Percentiles rank a stretch among this genome's conserved stretches.
phyloP scores from a whole-genome alignment of 768 basidiomycete genomes.

The Hortiboletus flavorubellus region DNA sequence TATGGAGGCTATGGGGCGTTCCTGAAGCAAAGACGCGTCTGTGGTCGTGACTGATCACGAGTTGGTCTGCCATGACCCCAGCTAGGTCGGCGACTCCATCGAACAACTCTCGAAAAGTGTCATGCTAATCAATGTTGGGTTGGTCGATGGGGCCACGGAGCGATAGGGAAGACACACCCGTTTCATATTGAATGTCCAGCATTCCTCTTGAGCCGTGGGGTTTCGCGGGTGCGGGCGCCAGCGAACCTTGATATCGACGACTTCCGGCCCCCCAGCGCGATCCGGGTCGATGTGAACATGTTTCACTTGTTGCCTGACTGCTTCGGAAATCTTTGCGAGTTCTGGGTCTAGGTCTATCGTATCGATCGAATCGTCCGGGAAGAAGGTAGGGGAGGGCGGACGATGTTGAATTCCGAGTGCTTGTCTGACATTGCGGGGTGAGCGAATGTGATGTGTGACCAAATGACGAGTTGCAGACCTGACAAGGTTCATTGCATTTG shows the following conservation, averaged over 20 bases:
- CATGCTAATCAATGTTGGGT: constrained; percentile 41
- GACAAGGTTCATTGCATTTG: constrained; percentile 56
- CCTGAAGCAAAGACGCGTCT: constrained; percentile 67
- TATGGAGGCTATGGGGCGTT: constrained; percentile 59
- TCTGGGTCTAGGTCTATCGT: constrained; percentile 57
- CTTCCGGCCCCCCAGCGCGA: constrained; percentile 32
- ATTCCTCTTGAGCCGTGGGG: constrained; percentile 34
- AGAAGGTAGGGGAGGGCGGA: constrained; percentile 44
- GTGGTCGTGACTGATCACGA: constrained; percentile 60
- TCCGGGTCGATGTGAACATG: constrained; percentile 22
- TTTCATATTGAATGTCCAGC: constrained; percentile 55
- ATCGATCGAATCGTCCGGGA: constrained; percentile 45
- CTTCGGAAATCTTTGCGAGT: constrained; percentile 52
- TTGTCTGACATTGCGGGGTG: constrained; percentile 36
- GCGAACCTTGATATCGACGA: constrained; percentile 51
- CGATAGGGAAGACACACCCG: constrained; percentile 41
- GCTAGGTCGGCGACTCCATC: constrained; percentile 65
- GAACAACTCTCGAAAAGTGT: constrained; percentile 62
- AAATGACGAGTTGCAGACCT: constrained; percentile 40
- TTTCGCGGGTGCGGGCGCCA: constrained; percentile 68
- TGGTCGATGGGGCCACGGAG: neutral
- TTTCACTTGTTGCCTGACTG: constrained; percentile 31
- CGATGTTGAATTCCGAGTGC: constrained; percentile 42
- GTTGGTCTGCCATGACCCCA: constrained; percentile 42
- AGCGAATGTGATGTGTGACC: neutral